Percentiles rank a stretch among this genome's conserved stretches.
These are phyloP conservation scores for Rhytidiadelphus loreus DNA, from an alignment of 225 moss, liverwort and hornwort genomes.

Conservation along the genomic window DNA sequence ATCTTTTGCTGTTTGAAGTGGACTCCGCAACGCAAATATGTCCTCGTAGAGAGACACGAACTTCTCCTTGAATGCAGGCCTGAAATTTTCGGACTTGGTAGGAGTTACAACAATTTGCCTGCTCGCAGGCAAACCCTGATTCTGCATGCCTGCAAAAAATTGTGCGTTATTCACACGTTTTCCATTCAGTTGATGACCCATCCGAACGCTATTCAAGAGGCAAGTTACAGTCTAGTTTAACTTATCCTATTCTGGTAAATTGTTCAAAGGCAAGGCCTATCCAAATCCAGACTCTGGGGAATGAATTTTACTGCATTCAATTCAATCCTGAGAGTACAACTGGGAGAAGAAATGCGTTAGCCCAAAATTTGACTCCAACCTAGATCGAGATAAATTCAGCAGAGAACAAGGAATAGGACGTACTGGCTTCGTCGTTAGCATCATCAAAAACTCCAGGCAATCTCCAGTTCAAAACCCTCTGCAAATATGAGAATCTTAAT, in stretches of 20 bases:
- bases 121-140: slow-evolving; percentile 38
- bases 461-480: slow-evolving; percentile 6
- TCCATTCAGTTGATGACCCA: neutral
- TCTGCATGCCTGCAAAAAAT: slow-evolving; percentile 30
- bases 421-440: slow-evolving; percentile 31
- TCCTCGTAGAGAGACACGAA: slow-evolving; percentile 83
- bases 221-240: neutral
- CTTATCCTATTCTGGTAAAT: neutral
- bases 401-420: neutral
- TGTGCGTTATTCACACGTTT: neutral
- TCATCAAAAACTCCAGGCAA: slow-evolving; percentile 17
- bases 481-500: neutral
- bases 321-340: neutral
- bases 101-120: slow-evolving; percentile 34
- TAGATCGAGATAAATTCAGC: neutral
- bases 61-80: slow-evolving; percentile 72
- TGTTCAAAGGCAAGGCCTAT: neutral
- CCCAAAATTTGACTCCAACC: neutral
- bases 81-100: slow-evolving; percentile 52
- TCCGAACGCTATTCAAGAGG: neutral
- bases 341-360: neutral
- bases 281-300: neutral
- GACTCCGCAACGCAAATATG: slow-evolving; percentile 73
- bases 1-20: slow-evolving; percentile 68
- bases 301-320: neutral